Evolutionary conservation across 305 asterid species (phyloP).

Genomic region (Fraxinus albicans): DNA sequence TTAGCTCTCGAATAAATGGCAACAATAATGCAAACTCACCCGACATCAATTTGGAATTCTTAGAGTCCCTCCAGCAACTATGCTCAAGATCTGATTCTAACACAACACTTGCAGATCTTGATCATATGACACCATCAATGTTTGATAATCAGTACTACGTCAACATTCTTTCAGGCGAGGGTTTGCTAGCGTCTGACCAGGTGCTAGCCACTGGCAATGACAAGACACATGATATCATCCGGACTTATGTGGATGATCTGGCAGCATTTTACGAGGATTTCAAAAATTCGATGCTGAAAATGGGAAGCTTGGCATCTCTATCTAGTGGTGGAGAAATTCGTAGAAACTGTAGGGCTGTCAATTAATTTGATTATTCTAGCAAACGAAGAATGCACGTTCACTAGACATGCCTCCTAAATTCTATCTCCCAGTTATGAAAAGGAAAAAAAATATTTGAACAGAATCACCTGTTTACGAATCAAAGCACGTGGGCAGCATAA

Average conservation of each 20-base stretch:
- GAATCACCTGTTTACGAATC: background rate
- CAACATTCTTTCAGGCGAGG: conserved; percentile 64
- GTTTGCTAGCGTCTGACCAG: conserved; percentile 64
- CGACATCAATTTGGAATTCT: conserved; percentile 40
- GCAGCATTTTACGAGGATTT: conserved; percentile 45
- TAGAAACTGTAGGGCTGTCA: conserved; percentile 56
- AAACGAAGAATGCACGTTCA: background rate
- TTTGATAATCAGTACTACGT: conserved; percentile 67
- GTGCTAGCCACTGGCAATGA: conserved; percentile 40
- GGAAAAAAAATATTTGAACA: background rate
- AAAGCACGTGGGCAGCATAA: background rate
- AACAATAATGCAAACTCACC: conserved; percentile 22
- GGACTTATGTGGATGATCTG: conserved; percentile 39
- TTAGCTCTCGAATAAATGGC: conserved; percentile 41
- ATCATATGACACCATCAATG: conserved; percentile 42
- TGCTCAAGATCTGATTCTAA: conserved; percentile 41
- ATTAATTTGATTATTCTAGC: conserved; percentile 22
- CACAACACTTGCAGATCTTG: conserved; percentile 61
- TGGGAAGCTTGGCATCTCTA: conserved; percentile 51
- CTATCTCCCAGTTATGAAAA: background rate
- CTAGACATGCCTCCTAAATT: background rate
- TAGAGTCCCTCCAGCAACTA: conserved; percentile 58
- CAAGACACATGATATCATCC: conserved; percentile 30
- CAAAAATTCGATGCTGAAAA: conserved; percentile 52
- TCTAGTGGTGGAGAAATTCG: conserved; percentile 53